phyloP scores from a whole-genome alignment of 768 basidiomycete genomes.

The Boletus pseudo-olivaceus region DNA sequence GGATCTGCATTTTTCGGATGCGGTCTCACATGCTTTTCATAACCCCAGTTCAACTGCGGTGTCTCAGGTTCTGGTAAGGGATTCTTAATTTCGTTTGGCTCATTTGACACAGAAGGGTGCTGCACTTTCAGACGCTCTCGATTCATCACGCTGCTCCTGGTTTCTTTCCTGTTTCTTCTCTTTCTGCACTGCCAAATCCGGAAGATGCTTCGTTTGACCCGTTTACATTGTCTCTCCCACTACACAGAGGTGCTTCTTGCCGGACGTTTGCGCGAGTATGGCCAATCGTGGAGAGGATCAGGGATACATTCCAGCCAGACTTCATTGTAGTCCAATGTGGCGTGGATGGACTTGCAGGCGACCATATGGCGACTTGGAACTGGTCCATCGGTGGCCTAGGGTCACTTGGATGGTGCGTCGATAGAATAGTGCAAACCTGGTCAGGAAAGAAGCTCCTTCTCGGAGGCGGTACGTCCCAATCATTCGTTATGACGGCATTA shows the following conservation, averaged over 20 bases:
- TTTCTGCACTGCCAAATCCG: conserved; percentile 43
- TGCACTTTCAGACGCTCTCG: conserved; percentile 61
- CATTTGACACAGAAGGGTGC: not conserved
- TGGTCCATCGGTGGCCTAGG: conserved; percentile 60
- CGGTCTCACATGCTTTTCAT: conserved; percentile 74
- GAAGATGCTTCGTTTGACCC: conserved; percentile 42
- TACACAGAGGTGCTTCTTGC: conserved; percentile 66
- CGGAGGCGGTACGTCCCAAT: conserved; percentile 56
- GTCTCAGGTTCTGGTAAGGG: conserved; percentile 48
- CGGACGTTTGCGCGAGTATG: conserved; percentile 63
- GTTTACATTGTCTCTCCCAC: conserved; percentile 77
- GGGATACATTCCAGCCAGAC: conserved; percentile 65
- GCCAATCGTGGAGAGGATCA: conserved; percentile 58
- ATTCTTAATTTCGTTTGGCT: not conserved
- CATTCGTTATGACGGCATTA: not conserved
- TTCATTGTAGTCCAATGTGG: conserved; percentile 84
- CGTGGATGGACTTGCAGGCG: conserved; percentile 81
- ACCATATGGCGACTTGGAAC: conserved; percentile 73
- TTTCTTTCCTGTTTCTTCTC: conserved; percentile 72
- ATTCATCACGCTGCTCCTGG: conserved; percentile 80
- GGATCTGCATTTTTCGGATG: conserved; percentile 90
- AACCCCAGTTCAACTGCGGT: conserved; percentile 33
- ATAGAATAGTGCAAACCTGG: conserved; percentile 52
- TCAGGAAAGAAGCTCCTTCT: conserved; percentile 62
- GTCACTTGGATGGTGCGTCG: conserved; percentile 67